These are phyloP conservation scores for Botrytis hyacinthi DNA, from an alignment of 2,329 filamentous ascomycete species.

Conservation along the genomic window DNA sequence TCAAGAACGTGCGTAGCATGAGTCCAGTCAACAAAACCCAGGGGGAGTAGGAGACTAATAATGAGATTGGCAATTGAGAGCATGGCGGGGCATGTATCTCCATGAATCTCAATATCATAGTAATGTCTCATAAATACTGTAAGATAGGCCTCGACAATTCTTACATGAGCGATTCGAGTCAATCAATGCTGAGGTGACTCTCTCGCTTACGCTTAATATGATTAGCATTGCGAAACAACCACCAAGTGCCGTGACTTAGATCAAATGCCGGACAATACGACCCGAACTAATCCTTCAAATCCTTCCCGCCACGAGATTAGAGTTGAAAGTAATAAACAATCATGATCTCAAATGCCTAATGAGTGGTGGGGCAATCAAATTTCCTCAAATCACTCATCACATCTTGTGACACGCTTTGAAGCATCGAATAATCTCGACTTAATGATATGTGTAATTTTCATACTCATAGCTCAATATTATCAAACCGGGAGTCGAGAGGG, in stretches of 20 bases:
- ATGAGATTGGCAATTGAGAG: neutral
- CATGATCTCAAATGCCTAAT: neutral
- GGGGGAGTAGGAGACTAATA: neutral
- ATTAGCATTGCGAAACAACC: neutral
- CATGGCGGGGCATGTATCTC: neutral
- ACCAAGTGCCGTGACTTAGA: neutral
- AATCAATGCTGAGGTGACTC: neutral
- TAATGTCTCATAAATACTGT: slow-evolving; percentile 3
- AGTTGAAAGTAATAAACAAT: neutral
- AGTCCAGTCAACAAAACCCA: neutral
- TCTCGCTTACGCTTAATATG: slow-evolving; percentile 1
- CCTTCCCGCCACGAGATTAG: neutral
- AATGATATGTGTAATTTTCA: neutral
- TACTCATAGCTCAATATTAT: neutral
- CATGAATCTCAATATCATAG: neutral
- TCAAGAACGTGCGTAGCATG: slow-evolving; percentile 8
- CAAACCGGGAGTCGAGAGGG: neutral
- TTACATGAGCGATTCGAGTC: neutral
- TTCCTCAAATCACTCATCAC: neutral
- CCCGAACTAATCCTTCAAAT: neutral
- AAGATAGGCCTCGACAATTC: neutral
- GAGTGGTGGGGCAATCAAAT: neutral
- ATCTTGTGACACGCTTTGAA: neutral
- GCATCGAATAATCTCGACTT: neutral
- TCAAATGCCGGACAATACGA: neutral